phyloP scores from a whole-genome alignment of 257 asterid species.

The Scutellaria minor region DNA sequence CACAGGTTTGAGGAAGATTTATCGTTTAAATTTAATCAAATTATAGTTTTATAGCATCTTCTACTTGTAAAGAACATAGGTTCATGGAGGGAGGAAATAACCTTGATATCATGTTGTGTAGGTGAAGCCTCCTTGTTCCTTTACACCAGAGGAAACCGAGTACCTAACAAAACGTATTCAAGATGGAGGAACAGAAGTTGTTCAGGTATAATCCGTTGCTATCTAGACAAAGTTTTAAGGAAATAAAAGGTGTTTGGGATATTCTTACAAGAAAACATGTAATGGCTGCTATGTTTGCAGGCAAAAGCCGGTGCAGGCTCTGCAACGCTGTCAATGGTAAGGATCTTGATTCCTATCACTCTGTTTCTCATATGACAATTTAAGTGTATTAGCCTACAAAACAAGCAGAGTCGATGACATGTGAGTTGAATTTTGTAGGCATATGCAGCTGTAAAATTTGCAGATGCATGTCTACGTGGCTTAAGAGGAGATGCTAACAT shows the following conservation, averaged over 20 bases:
- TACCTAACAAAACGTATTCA: constrained; percentile 87
- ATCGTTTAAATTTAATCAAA: neutral
- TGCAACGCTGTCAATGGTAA: constrained; percentile 89
- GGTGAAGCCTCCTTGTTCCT: constrained; percentile 88
- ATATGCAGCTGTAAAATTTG: constrained; percentile 90
- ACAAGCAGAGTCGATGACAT: constrained; percentile 27
- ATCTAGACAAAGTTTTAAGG: no score
- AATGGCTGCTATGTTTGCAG: constrained; percentile 44
- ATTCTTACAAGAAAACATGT: constrained; percentile 5
- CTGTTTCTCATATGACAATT: neutral
- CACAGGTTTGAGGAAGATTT: constrained; percentile 56
- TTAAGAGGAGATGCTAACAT: constrained; percentile 80
- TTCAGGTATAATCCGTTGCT: constrained; percentile 51
- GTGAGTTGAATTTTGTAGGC: constrained; percentile 53
- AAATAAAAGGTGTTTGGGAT: neutral
- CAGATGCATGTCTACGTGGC: constrained; percentile 86
- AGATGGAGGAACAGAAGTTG: constrained; percentile 95
- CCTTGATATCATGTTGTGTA: constrained; percentile 36
- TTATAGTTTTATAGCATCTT: constrained; percentile 9
- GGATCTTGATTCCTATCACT: constrained; percentile 1
- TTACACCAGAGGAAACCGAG: constrained; percentile 76
- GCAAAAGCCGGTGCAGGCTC: constrained; percentile 97
- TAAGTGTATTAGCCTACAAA: neutral
- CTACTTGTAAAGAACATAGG: neutral
- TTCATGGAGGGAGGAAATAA: neutral